Percentiles rank a stretch among this genome's conserved stretches.
Evolutionary conservation across 371 early-diverging fungal genomes (phyloP).

Genomic region (Zychaea mexicana): DNA sequence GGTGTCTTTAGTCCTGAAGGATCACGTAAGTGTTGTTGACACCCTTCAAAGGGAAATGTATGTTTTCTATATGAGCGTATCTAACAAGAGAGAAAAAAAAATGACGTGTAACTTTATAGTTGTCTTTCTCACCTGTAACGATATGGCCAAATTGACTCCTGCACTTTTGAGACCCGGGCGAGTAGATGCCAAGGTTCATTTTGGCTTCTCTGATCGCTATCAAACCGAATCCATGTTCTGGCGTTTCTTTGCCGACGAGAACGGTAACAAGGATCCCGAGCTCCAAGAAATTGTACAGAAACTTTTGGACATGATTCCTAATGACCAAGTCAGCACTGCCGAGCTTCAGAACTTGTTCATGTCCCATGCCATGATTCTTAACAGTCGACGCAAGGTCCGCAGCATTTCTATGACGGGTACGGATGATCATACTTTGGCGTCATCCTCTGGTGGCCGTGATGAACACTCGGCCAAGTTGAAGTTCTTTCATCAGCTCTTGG

Average conservation of each 20-base stretch:
- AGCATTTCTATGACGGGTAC: constrained; percentile 6
- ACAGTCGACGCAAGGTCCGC: neutral
- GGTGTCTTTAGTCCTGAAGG: constrained; percentile 93
- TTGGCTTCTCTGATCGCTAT: constrained; percentile 74
- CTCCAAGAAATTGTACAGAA: constrained; percentile 4
- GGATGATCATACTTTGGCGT: neutral
- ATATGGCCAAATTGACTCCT: constrained; percentile 87
- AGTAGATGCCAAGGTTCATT: constrained; percentile 83
- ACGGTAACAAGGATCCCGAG: neutral
- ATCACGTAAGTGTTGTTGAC: constrained; percentile 35
- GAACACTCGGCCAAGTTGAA: neutral
- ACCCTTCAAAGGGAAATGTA: too few relatives aligned
- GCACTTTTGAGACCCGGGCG: constrained; percentile 97
- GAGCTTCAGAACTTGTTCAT: constrained; percentile 49
- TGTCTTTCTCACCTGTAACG: constrained; percentile 96
- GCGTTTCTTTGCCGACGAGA: constrained; percentile 35
- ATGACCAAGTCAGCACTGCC: constrained; percentile 42
- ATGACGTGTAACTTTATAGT: constrained; percentile 28
- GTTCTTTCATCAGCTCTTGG: constrained; percentile 14
- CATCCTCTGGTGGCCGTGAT: neutral
- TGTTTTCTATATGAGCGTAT: too few relatives aligned
- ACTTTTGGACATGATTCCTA: constrained; percentile 24
- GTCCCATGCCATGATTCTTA: constrained; percentile 11
- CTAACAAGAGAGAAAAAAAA: neutral
- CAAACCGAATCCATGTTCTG: constrained; percentile 69